Base-by-base conservation (phyloP, 164 flowering plant genomes). In the Liriodendron chinense region DNA sequence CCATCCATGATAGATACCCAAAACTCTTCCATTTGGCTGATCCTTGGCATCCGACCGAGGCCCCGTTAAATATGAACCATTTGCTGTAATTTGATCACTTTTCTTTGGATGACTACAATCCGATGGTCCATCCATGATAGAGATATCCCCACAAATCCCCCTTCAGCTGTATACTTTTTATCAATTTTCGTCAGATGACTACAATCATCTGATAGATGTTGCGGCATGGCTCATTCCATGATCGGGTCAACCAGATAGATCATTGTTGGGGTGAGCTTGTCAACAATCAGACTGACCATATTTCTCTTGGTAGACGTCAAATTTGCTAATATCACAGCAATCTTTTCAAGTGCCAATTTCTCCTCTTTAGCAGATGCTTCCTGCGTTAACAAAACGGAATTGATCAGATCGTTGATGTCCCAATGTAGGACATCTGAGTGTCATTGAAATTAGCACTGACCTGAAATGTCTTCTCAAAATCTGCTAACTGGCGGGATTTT, bases 281-380 rank as follows among this genome's bases (percentile, higher is more conserved):
- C 20, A 47, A 75, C 20, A 47, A 75, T 50, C 6, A 9, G 59
- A 75, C 81, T 57, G n/a, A 92, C 94, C 85, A 89, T 84, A 62
- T 84, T 74, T 65, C 85, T 78, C 82, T 81, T 92, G 77, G 85
- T 91, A 22, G 84, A 72, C 43, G 89, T 90, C 79, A 90, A 72
- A 49, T 69, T 76, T 47, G 84, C 85, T 72, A 92, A 76, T 79
- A 89, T 87, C 49, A 49, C 80, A 47, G 90, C 86, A 80, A 92
- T 88, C 73, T 87, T 86, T 78, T 89, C 88, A 78, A 89, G 74
- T 21, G 96, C 93, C 70, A 77, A 78, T 79, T 88, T 84, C 81
- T 94, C 94, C 74, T 94, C 96, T 78, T 76, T 86, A 9, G 85
- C 84, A 77, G 94, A 89, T 77, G 87, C 88, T 72, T 94, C 96